Evolutionary conservation across 768 basidiomycete species (phyloP).

Genomic region (Floccularia luteovirens): DNA sequence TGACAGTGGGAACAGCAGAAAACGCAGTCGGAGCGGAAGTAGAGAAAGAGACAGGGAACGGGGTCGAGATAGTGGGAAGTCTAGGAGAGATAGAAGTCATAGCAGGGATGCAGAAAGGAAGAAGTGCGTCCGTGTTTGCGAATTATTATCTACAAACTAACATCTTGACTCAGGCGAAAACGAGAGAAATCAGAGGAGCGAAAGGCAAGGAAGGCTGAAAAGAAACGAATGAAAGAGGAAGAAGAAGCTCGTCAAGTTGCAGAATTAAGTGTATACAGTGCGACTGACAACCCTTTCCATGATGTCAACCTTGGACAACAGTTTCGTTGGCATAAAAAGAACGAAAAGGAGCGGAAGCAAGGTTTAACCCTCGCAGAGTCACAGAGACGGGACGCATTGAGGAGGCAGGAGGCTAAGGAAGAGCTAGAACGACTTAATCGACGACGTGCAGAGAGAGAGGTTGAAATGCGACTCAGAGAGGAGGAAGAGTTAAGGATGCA

Average conservation of each 20-base stretch:
- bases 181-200: conserved; percentile 85
- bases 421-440: conserved; percentile 89
- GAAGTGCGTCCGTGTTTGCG: conserved; percentile 24
- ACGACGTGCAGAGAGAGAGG: conserved; percentile 87
- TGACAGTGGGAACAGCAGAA: conserved; percentile 18
- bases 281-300: conserved; percentile 96
- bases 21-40: conserved; percentile 21
- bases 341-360: conserved; percentile 88
- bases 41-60: conserved; percentile 15
- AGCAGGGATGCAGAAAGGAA: conserved; percentile 30
- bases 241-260: conserved; percentile 91
- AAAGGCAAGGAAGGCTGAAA: conserved; percentile 80
- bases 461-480: conserved; percentile 80
- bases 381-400: conserved; percentile 68
- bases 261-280: conserved; percentile 94
- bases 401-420: conserved; percentile 89
- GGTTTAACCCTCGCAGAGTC: conserved; percentile 78
- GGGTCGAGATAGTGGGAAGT: no score
- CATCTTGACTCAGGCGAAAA: conserved; percentile 49
- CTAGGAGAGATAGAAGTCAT: conserved; percentile 27
- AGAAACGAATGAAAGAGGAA: conserved; percentile 73
- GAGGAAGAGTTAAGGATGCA: conserved; percentile 90
- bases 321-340: conserved; percentile 99
- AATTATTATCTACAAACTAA: conserved; percentile 7
- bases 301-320: conserved; percentile 94